Base-by-base conservation (phyloP, 179 eudicot genomes). In the Gypsophila paniculata region DNA sequence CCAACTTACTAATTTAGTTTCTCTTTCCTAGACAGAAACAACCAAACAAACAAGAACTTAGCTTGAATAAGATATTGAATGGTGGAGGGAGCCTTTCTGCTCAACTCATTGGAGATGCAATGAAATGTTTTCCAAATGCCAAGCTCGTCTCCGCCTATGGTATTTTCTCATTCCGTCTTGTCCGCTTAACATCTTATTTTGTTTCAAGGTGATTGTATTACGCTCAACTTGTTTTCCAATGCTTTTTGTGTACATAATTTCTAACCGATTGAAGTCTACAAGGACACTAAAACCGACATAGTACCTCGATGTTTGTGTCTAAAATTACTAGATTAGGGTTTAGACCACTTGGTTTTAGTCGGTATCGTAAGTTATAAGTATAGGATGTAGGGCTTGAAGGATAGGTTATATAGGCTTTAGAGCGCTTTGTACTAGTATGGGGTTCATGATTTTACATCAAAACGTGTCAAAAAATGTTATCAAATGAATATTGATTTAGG, bases 71-170 rank as follows among this genome's bases (percentile, higher is more conserved):
- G 84, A 87, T 94, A 66, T 55, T 94, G 61, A 94, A 94, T 79
- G 99, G 99, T 32, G 97, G 96, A 25, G 99, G 99, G 49, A 86
- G 91, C 72, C 94, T 94, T 49, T 79, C 91, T 21, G 29, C 14
- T 68, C 81, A 84, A 78, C 90, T 89, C 48, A 63, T 89, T 26
- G 75, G 80, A 76, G 83, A 86, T 67, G 86, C 89, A 21, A 72
- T 61, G 32, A 69, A 48, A 62, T 63, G 77, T 64, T 94, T 94
- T 77, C 88, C 89, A 57, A 83, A 71, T 59, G 92, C 99, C 60
- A 88, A 74, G 79, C 82, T 94, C 77, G 70, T 89, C 74, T 89
- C 97, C 68, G 96, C 99, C 74, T 94, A 94, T 73, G 99, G 99
- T 93, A 79, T 75, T 61, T 21, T 57, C 12, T 60, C 29, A 26